A percentile compares a stretch with the other conserved stretches of the same genome.
These are phyloP conservation scores for Wickerhamiella vanderwaltii DNA, from an alignment of 805 yeast genomes.

Conservation along the genomic window DNA sequence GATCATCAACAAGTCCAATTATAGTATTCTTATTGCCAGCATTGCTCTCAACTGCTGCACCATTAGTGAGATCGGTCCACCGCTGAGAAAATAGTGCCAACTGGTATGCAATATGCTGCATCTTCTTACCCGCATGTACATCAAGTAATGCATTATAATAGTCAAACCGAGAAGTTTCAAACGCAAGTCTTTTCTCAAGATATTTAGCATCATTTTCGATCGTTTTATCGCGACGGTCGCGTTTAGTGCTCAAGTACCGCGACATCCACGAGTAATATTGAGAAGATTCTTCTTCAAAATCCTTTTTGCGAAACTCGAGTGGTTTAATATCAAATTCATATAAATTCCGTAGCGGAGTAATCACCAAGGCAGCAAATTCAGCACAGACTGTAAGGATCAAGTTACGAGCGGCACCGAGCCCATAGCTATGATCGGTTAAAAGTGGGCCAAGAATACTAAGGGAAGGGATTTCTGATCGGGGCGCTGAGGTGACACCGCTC, in stretches of 20 bases:
- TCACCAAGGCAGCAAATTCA: conserved; percentile 26
- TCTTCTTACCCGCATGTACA: conserved; percentile 33
- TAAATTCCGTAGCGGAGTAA: conserved; percentile 30
- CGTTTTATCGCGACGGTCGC: conserved; percentile 26
- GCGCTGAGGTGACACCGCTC: conserved; percentile 25
- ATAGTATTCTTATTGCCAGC: conserved; percentile 24
- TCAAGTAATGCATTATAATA: conserved; percentile 32
- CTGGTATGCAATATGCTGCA: conserved; percentile 29
- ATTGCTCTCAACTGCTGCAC: conserved; percentile 22
- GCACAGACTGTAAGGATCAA: conserved; percentile 20
- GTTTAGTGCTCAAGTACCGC: conserved; percentile 30
- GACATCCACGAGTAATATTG: conserved; percentile 36
- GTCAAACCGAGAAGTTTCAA: conserved; percentile 34
- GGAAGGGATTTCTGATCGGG: conserved; percentile 25
- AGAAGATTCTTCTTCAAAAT: conserved; percentile 34
- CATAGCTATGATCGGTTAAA: conserved; percentile 18
- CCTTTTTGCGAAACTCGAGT: conserved; percentile 31
- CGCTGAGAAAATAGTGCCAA: conserved; percentile 29
- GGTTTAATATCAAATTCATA: conserved; percentile 33
- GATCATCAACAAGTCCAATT: conserved; percentile 26
- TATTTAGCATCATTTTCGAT: conserved; percentile 31
- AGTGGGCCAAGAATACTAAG: conserved; percentile 25
- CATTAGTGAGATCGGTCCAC: conserved; percentile 24
- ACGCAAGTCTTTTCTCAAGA: conserved; percentile 29
- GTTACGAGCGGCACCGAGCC: conserved; percentile 21